Percentiles rank a stretch among this genome's conserved stretches.
These are phyloP conservation scores for Raddia distichophylla DNA, from an alignment of 176 grass and related monocot genomes.

Conservation along the genomic window DNA sequence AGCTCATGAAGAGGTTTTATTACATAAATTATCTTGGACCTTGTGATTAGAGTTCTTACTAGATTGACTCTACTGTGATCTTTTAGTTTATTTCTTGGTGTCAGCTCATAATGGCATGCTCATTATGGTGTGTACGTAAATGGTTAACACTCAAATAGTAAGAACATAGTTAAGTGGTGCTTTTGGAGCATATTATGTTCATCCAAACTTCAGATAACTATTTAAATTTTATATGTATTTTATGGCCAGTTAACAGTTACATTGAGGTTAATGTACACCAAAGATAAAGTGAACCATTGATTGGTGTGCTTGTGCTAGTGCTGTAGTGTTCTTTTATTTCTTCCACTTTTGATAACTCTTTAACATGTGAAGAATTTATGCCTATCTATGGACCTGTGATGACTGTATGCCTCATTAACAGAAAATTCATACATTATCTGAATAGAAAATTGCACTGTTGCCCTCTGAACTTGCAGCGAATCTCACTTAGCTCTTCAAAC, in stretches of 20 bases:
- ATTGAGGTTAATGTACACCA: background rate
- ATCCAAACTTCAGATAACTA: background rate
- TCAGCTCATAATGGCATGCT: background rate
- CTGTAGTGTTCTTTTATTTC: background rate
- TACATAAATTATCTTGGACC: background rate
- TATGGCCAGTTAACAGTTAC: background rate
- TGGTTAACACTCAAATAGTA: background rate
- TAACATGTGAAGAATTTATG: background rate
- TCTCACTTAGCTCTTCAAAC: no score
- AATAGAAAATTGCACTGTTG: no score
- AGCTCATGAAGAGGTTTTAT: no score
- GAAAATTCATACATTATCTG: background rate
- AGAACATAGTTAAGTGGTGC: background rate
- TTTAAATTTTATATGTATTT: background rate
- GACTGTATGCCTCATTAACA: background rate
- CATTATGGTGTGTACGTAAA: background rate
- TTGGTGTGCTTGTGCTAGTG: background rate
- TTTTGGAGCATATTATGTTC: background rate
- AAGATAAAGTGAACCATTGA: background rate
- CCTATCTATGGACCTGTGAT: conserved; percentile 1
- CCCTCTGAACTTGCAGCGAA: no score
- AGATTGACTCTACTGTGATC: background rate
- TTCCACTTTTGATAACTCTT: background rate
- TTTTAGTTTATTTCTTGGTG: conserved; percentile 8
- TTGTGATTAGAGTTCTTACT: background rate